A percentile compares a stretch with the other conserved stretches of the same genome.
Evolutionary conservation across 177 flowering plant species (phyloP).

Genomic region (Vitis hybrid): DNA sequence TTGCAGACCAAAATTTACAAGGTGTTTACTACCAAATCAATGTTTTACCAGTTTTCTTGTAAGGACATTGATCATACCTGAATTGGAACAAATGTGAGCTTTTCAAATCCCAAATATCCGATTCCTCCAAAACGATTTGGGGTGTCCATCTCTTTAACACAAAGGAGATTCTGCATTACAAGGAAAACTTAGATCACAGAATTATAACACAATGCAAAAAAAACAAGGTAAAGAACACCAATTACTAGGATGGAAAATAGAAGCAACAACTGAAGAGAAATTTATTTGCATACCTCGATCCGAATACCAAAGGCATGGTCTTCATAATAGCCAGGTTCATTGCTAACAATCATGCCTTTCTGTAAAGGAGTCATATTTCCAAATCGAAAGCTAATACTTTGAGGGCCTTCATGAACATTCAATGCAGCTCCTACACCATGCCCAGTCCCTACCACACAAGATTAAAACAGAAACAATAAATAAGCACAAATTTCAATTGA

Average conservation of each 20-base stretch:
- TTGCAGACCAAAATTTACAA: too few species aligned
- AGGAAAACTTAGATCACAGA: background rate
- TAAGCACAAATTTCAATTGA: background rate
- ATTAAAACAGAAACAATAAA: conserved; percentile 1
- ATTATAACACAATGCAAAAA: background rate
- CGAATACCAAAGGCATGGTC: conserved; percentile 94
- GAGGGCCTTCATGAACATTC: conserved; percentile 99
- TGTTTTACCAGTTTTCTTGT: background rate
- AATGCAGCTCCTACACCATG: conserved; percentile 99
- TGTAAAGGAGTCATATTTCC: conserved; percentile 82
- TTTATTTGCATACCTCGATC: conserved; percentile 67
- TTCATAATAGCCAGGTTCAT: conserved; percentile 98
- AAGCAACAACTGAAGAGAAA: background rate
- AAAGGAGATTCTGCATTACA: conserved; percentile 80
- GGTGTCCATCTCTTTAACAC: conserved; percentile 67
- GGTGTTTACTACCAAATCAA: background rate
- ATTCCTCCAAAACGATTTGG: conserved; percentile 86
- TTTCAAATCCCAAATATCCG: conserved; percentile 85
- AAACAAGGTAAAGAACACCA: background rate
- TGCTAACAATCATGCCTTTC: conserved; percentile 92
- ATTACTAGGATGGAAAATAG: background rate
- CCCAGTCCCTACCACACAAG: conserved; percentile 70
- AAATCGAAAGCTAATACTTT: conserved; percentile 88
- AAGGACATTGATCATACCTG: conserved; percentile 52
- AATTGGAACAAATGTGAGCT: conserved; percentile 88